Evolutionary conservation across 495 filamentous ascomycete genomes (phyloP).

Genomic region (Massariosphaeria phaeospora): DNA sequence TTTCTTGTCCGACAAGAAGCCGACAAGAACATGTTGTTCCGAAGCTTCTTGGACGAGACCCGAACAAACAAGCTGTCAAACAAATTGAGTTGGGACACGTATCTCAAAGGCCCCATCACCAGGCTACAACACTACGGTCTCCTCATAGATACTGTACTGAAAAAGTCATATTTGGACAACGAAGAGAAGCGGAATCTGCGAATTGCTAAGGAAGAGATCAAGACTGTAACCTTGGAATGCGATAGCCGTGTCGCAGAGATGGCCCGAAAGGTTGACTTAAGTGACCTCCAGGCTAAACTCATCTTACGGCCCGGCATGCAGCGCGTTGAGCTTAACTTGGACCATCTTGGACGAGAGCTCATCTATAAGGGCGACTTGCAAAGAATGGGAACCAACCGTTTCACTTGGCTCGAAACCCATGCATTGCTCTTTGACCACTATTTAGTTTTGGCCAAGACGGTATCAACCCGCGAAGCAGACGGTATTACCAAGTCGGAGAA

Average conservation of each 20-base stretch:
- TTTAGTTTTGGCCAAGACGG: conserved; percentile 81
- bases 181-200: conserved; percentile 87
- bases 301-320: conserved; percentile 83
- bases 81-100: conserved; percentile 88
- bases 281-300: conserved; percentile 76
- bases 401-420: conserved; percentile 87
- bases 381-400: conserved; percentile 76
- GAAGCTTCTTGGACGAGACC: conserved; percentile 73
- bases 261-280: conserved; percentile 82
- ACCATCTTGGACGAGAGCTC: conserved; percentile 84
- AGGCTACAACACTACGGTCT: conserved; percentile 86
- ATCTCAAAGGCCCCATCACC: conserved; percentile 88
- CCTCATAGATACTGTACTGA: conserved; percentile 74
- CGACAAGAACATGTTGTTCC: conserved; percentile 79
- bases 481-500: conserved; percentile 68
- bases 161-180: conserved; percentile 73
- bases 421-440: conserved; percentile 96
- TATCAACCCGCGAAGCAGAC: conserved; percentile 59
- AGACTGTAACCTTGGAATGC: conserved; percentile 83
- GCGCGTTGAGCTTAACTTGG: conserved; percentile 79
- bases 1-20: conserved; percentile 81
- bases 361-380: conserved; percentile 87
- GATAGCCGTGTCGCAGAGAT: conserved; percentile 93
- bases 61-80: conserved; percentile 75
- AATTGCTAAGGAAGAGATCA: conserved; percentile 92